These are phyloP conservation scores for Candida sanyaensis DNA, from an alignment of 1,139 yeast species.

Conservation along the genomic window DNA sequence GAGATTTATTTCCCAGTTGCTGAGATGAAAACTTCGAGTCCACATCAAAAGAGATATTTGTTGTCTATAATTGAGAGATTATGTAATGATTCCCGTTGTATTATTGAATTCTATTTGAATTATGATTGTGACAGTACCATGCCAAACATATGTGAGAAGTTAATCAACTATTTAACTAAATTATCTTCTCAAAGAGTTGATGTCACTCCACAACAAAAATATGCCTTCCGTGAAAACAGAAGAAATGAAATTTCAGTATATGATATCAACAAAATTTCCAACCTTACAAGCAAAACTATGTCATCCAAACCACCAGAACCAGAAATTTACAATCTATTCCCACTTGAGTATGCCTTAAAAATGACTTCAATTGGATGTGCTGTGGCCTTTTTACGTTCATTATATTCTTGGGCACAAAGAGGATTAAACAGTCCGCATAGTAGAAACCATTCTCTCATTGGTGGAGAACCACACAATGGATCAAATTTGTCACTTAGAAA, in stretches of 20 bases:
- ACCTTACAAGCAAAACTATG: conserved; percentile 70
- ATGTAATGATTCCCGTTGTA: conserved; percentile 85
- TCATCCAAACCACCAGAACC: conserved; percentile 63
- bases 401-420: conserved; percentile 87
- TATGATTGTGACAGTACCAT: conserved; percentile 89
- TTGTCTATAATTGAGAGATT: conserved; percentile 76
- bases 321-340: conserved; percentile 56
- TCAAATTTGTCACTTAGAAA: conserved; percentile 30
- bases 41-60: conserved; percentile 89
- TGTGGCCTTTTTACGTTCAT: conserved; percentile 79
- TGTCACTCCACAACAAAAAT: conserved; percentile 67
- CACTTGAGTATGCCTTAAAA: conserved; percentile 81
- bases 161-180: conserved; percentile 76
- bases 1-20: conserved; percentile 94
- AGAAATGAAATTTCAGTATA: conserved; percentile 70
- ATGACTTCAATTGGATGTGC: conserved; percentile 79
- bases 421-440: conserved; percentile 38
- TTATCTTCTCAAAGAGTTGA: conserved; percentile 73
- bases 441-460: not conserved
- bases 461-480: conserved; percentile 15
- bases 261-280: conserved; percentile 71
- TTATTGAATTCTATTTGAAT: conserved; percentile 90
- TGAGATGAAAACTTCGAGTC: conserved; percentile 87
- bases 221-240: conserved; percentile 63
- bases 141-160: conserved; percentile 83